Evolutionary conservation across 2,329 filamentous ascomycete genomes (phyloP).

Genomic region (Phialophora chinensis): DNA sequence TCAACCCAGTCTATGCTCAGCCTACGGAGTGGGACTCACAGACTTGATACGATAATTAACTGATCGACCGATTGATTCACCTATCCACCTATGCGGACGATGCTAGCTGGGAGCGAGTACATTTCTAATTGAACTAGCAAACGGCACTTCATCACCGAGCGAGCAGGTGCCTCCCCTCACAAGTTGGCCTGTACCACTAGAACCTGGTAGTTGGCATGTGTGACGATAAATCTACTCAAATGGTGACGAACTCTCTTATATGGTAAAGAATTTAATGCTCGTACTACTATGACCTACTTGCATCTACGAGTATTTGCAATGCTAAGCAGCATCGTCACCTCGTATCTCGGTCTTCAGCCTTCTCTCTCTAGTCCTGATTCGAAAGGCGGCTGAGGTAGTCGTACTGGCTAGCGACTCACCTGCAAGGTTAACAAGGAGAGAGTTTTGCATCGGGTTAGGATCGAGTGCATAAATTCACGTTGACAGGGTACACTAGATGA

Average conservation of each 20-base stretch:
- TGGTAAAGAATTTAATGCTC: not conserved
- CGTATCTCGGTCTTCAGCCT: not conserved
- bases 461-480: not conserved
- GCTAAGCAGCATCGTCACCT: not conserved
- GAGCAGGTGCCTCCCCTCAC: not conserved
- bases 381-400: not conserved
- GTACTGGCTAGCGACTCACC: not conserved
- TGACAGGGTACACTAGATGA: not conserved
- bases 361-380: not conserved
- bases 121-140: not conserved
- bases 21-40: not conserved
- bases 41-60: not conserved
- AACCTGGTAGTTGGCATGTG: not conserved
- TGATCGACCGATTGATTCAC: not conserved
- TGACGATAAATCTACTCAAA: not conserved
- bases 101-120: not conserved
- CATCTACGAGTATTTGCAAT: not conserved
- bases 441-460: not conserved
- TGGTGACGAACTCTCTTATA: not conserved
- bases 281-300: not conserved
- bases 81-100: not conserved
- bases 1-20: not conserved
- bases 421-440: not conserved
- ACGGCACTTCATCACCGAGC: not conserved
- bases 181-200: not conserved